phyloP scores from a whole-genome alignment of 768 basidiomycete species.

The Russula griseocarnosa region DNA sequence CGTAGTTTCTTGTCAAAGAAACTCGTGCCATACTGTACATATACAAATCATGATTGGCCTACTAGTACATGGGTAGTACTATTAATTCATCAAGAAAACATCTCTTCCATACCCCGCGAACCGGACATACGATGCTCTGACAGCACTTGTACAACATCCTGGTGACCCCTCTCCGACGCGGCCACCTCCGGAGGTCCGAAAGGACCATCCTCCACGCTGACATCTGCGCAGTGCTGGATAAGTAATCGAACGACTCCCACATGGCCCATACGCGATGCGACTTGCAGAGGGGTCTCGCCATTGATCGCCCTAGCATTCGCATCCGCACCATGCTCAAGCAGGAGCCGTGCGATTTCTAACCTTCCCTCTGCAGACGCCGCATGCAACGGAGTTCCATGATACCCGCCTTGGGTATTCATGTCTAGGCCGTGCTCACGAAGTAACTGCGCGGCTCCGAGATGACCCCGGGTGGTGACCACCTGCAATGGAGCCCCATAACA shows the following conservation, averaged over 20 bases:
- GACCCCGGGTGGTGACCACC: neutral
- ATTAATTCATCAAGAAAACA: neutral
- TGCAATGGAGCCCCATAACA: slow-evolving; percentile 13
- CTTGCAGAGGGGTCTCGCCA: slow-evolving; percentile 4
- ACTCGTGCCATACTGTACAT: neutral
- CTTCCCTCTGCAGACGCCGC: slow-evolving; percentile 8
- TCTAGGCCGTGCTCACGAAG: slow-evolving; percentile 7
- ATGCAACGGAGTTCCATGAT: slow-evolving; percentile 14
- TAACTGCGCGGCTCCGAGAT: slow-evolving; percentile 10
- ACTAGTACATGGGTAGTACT: neutral
- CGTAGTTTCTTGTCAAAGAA: neutral
- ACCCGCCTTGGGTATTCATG: slow-evolving; percentile 10
- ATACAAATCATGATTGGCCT: neutral
- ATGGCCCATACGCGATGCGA: slow-evolving; percentile 14
- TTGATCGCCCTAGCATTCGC: slow-evolving; percentile 4
- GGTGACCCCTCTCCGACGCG: neutral
- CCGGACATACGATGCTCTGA: neutral
- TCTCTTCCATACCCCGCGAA: neutral
- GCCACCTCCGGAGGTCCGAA: neutral
- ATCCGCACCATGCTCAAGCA: slow-evolving; percentile 6
- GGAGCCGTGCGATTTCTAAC: neutral
- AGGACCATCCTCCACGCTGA: neutral
- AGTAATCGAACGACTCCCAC: slow-evolving; percentile 4
- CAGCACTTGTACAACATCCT: neutral
- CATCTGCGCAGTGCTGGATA: slow-evolving; percentile 7